Conservation (phyloP, 1,139 yeast species). For the Schizosaccharomyces versatilis region DNA sequence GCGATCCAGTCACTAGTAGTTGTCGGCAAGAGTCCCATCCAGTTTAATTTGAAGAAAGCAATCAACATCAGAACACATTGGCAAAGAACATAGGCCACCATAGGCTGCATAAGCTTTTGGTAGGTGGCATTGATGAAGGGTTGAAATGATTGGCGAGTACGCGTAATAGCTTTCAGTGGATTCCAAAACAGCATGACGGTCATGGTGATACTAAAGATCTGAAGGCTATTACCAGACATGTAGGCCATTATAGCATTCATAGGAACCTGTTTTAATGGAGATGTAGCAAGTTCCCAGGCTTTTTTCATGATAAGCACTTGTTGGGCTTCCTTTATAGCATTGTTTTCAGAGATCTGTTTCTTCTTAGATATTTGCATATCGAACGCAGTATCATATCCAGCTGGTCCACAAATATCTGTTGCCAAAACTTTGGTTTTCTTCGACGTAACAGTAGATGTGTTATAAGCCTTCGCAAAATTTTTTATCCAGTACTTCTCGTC, state of each 20-base stretch:
- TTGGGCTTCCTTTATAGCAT: background rate
- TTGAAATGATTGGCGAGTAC: slow-evolving; percentile 27
- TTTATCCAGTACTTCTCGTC: no score
- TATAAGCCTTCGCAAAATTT: no score
- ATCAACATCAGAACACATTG: slow-evolving; percentile 46
- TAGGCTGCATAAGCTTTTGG: slow-evolving; percentile 21
- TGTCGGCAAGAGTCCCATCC: slow-evolving; percentile 82
- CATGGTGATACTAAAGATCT: slow-evolving; percentile 78
- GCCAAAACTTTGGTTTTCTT: no score
- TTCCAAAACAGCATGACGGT: slow-evolving; percentile 58
- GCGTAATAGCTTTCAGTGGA: slow-evolving; percentile 51
- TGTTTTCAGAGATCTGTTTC: no score
- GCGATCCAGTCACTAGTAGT: slow-evolving; percentile 78
- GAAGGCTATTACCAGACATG: slow-evolving; percentile 81
- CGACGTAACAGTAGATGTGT: no score
- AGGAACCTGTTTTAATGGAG: slow-evolving; percentile 68
- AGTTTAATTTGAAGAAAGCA: slow-evolving; percentile 66
- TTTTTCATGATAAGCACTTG: slow-evolving; percentile 18
- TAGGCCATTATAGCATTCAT: slow-evolving; percentile 80
- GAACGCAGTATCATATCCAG: no score
- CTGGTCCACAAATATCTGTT: no score
- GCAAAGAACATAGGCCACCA: slow-evolving; percentile 31
- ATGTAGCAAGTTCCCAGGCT: slow-evolving; percentile 71
- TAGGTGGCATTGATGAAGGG: background rate
- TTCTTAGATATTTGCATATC: no score